phyloP scores from a whole-genome alignment of 2,329 filamentous ascomycete species.

The Hypoxylon sp. region DNA sequence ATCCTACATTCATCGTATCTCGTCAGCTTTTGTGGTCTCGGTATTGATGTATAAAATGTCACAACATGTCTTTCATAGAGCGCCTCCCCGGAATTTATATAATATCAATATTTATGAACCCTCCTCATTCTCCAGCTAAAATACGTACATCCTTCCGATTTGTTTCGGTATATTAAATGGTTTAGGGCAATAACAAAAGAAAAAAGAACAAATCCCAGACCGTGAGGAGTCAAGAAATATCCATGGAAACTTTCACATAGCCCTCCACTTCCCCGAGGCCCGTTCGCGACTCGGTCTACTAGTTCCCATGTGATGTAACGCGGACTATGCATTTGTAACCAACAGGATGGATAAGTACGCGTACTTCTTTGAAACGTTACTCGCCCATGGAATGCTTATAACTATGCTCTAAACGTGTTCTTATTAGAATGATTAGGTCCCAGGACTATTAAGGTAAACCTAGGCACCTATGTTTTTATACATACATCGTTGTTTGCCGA shows the following conservation, averaged over 20 bases:
- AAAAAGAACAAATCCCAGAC: slow-evolving; percentile 3
- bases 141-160: background rate
- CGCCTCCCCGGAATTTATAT: background rate
- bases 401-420: slow-evolving; percentile 34
- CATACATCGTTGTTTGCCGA: slow-evolving; percentile 31
- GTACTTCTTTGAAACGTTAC: slow-evolving; percentile 38
- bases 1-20: background rate
- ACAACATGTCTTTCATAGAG: background rate
- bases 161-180: background rate
- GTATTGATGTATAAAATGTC: background rate
- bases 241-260: slow-evolving; percentile 10
- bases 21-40: background rate
- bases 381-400: slow-evolving; percentile 7
- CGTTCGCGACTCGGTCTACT: slow-evolving; percentile 13
- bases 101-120: background rate
- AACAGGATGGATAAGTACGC: slow-evolving; percentile 19
- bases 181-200: background rate
- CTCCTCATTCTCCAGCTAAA: background rate
- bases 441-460: slow-evolving; percentile 34
- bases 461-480: slow-evolving; percentile 36
- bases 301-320: slow-evolving; percentile 42
- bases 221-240: background rate
- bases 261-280: slow-evolving; percentile 15
- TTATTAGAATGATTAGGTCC: slow-evolving; percentile 45
- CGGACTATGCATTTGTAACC: slow-evolving; percentile 30